Evolutionary conservation across 148 eudicot genomes (phyloP).

Genomic region (Camellia granthamiana): DNA sequence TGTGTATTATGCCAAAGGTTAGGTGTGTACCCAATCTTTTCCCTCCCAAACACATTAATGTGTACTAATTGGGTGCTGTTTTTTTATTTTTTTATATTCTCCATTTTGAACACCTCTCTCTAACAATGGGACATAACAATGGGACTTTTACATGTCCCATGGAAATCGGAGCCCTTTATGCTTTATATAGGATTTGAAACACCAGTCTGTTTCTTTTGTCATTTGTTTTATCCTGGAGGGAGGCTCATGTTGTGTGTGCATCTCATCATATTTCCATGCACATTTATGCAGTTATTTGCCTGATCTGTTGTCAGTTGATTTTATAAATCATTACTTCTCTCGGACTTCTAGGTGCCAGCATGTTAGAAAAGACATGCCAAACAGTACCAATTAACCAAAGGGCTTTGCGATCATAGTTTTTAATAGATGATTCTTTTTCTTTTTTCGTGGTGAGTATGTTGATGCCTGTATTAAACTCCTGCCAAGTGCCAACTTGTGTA

Average conservation of each 20-base stretch:
- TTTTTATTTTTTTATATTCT: too few relatives aligned
- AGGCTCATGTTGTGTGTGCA: neutral
- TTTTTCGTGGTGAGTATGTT: neutral
- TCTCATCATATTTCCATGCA: conserved; percentile 6
- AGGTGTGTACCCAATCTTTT: too few relatives aligned
- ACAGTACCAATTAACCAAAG: neutral
- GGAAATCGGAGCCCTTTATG: neutral
- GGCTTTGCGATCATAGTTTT: neutral
- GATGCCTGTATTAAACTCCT: conserved; percentile 9
- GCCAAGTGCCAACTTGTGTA: neutral
- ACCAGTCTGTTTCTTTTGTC: neutral
- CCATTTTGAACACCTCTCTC: too few relatives aligned
- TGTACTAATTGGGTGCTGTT: too few relatives aligned
- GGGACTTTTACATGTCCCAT: conserved; percentile 3
- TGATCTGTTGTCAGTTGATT: neutral
- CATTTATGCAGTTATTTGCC: conserved; percentile 1
- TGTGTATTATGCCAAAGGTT: too few relatives aligned
- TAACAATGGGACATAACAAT: neutral
- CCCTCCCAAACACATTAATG: too few relatives aligned
- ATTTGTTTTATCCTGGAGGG: neutral
- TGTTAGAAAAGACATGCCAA: neutral
- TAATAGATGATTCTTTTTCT: neutral
- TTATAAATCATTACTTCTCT: neutral
- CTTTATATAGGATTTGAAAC: conserved; percentile 8
- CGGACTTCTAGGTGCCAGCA: neutral